phyloP scores from a whole-genome alignment of 768 basidiomycete species.

The Royoungia palumana region DNA sequence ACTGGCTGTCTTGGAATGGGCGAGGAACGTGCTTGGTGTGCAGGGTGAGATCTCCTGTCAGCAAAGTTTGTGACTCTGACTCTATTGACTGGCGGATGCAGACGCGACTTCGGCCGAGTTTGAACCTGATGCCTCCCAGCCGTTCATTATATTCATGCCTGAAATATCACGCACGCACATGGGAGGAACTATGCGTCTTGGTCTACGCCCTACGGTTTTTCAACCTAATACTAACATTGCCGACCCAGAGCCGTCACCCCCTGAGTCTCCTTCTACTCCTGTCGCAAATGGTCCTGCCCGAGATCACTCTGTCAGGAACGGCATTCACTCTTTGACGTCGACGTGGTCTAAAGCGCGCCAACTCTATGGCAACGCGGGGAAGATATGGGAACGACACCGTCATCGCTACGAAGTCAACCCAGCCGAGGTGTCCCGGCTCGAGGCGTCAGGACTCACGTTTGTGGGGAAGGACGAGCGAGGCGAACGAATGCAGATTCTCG shows the following conservation, averaged over 20 bases:
- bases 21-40: constrained; percentile 75
- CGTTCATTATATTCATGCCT: constrained; percentile 95
- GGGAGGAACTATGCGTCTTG: constrained; percentile 99
- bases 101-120: constrained; percentile 90
- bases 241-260: constrained; percentile 12
- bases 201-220: constrained; percentile 94
- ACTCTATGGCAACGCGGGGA: constrained; percentile 78
- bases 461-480: constrained; percentile 92
- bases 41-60: constrained; percentile 43
- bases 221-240: constrained; percentile 37
- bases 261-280: constrained; percentile 8
- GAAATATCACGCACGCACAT: constrained; percentile 97
- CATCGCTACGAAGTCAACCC: constrained; percentile 98
- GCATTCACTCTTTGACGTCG: constrained; percentile 41
- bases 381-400: constrained; percentile 94
- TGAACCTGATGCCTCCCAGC: constrained; percentile 53
- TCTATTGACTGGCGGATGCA: constrained; percentile 28
- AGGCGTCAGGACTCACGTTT: constrained; percentile 70
- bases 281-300: constrained; percentile 1
- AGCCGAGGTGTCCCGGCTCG: constrained; percentile 67
- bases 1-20: constrained; percentile 94
- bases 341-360: constrained; percentile 68
- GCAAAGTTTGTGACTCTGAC: background rate
- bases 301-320: constrained; percentile 3
- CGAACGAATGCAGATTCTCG: constrained; percentile 96